phyloP scores from a whole-genome alignment of 2,329 filamentous ascomycete species.

The Aureobasidium mangrovei region DNA sequence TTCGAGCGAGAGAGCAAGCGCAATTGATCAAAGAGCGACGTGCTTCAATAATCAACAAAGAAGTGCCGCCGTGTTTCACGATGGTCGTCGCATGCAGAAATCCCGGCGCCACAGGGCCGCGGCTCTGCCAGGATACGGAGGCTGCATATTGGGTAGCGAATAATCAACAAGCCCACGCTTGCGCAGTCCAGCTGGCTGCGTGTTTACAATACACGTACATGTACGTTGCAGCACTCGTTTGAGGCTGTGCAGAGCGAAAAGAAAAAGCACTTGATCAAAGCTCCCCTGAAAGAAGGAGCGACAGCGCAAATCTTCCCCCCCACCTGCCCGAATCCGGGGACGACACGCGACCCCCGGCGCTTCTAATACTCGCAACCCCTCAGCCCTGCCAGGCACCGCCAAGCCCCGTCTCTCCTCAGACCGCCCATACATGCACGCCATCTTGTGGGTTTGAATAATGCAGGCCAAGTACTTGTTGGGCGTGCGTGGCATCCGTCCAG shows the following conservation, averaged over 20 bases:
- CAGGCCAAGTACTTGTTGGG: too few relatives aligned
- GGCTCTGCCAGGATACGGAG: not conserved
- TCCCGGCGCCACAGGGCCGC: not conserved
- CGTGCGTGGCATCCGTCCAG: too few relatives aligned
- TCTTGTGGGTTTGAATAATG: too few relatives aligned
- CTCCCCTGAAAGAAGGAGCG: not conserved
- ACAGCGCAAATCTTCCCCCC: not conserved
- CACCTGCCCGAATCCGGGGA: not conserved
- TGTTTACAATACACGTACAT: too few relatives aligned
- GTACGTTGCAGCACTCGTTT: not conserved
- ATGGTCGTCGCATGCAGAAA: slow-evolving; percentile 3
- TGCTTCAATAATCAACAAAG: not conserved
- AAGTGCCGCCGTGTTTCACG: slow-evolving; percentile 4
- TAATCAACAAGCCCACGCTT: too few relatives aligned
- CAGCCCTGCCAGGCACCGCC: too few relatives aligned
- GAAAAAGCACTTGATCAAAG: not conserved
- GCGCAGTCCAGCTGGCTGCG: too few relatives aligned
- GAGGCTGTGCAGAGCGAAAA: slow-evolving; percentile 5
- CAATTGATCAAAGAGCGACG: slow-evolving; percentile 1
- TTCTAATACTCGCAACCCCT: too few relatives aligned
- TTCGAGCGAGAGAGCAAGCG: not conserved
- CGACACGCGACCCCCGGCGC: not conserved
- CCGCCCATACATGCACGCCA: too few relatives aligned
- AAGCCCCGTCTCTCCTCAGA: too few relatives aligned
- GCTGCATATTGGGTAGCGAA: too few relatives aligned